Evolutionary conservation across 2,329 filamentous ascomycete species (phyloP), one percentile per base, ranked within the genome.

Genomic region (Botrytis medusae): DNA sequence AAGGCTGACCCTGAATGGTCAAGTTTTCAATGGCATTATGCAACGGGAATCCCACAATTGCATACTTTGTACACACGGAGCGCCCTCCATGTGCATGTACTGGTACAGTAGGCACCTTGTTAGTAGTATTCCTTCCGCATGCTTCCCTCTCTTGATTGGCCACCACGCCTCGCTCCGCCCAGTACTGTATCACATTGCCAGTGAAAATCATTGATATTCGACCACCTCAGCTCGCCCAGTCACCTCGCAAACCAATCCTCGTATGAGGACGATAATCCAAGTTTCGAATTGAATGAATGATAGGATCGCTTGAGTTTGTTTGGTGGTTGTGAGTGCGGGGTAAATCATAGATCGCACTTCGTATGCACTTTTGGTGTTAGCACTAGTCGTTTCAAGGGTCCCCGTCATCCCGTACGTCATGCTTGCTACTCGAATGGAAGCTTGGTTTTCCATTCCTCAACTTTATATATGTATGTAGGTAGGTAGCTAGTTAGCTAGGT

Each of bases 361-460:
- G 59, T 57, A 18, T 29, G 51, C 44, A 44, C 44, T 32, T 44
- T 10, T 63, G 46, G 25, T 32, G 25, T 44, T 32, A 16, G 16
- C 29, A 4, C n/a, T 57, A 29, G n/a, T 46, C 25, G 64, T 54
- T 32, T 67, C 64, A 54, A 68, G 64, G 46, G 64, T 29, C 64
- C n/a, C 25, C 32, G 25, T 68, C 51, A 22, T 34, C 40, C 25
- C 64, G 25, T 68, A 54, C 64, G 64, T 68, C 64, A 68, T 67
- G 32, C 44, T 67, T 54, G 63, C 63, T 40, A 57, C 51, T 57
- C 51, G 51, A 29, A 6, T 32, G 20, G 46, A 67, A 68, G 65
- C 65, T 68, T 57, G 65, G 32, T 68, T 68, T 29, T 18, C 25
- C 18, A 57, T 42, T 68, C 34, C 65, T 42, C 9, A 18, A 10